Evolutionary conservation across 1,139 yeast genomes (phyloP).

Genomic region (Sugiyamaella paludigena): DNA sequence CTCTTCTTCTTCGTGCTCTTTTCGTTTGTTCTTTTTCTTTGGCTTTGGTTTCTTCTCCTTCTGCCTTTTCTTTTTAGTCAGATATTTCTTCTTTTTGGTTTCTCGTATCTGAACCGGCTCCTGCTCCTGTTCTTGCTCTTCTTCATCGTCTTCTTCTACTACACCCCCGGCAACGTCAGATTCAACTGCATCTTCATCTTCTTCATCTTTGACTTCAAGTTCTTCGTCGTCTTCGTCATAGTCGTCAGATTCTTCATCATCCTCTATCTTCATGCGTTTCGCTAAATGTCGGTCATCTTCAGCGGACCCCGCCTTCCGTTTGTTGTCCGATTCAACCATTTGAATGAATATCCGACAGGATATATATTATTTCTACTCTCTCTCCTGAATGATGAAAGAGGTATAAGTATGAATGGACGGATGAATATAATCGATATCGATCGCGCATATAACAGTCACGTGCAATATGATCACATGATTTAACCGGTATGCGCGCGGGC

Average conservation of each 20-base stretch:
- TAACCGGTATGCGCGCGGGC: no score
- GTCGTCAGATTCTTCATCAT: neutral
- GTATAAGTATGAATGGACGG: no score
- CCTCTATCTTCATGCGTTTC: constrained; percentile 1
- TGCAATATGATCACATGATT: no score
- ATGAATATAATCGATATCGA: no score
- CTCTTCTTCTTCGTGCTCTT: constrained; percentile 2
- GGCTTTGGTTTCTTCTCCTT: constrained; percentile 17
- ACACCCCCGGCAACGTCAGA: constrained; percentile 2
- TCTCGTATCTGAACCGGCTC: constrained; percentile 1
- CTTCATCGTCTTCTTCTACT: constrained; percentile 7
- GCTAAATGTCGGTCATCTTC: constrained; percentile 3
- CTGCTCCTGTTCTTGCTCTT: constrained; percentile 2
- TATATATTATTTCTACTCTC: no score
- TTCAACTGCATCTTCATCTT: constrained; percentile 2
- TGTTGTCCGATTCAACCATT: constrained; percentile 8
- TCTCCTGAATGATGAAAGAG: no score
- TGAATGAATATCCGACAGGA: no score
- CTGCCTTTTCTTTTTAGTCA: neutral
- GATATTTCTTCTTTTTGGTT: constrained; percentile 3
- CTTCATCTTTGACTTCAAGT: neutral
- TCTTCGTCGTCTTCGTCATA: constrained; percentile 7
- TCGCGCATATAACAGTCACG: no score
- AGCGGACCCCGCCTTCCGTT: constrained; percentile 6
- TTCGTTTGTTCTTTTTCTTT: constrained; percentile 12